Evolutionary conservation across 148 eudicot genomes (phyloP), one percentile per base, ranked within the genome.

Genomic region (Dianthus caryophyllus): DNA sequence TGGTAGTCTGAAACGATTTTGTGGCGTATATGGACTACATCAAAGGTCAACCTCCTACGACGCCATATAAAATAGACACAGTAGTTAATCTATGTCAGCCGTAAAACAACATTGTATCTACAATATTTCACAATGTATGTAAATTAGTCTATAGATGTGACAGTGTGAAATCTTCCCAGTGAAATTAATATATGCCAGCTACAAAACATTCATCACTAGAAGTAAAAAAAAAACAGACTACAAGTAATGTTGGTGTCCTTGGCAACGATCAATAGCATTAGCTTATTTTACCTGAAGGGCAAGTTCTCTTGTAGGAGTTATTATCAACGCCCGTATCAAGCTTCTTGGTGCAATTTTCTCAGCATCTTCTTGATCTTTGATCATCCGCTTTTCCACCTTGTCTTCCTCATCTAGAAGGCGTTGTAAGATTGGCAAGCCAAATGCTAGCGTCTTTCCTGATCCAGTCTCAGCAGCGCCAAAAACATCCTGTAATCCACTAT

Each of bases 381-480:
- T 49, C 66, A 74, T 69, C 65, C 77, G 31, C 47, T 77, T 85
- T 30, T 78, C 83, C 29, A 73, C 87, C 75, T 93, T 93, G 60
- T 94, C 98, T 68, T 77, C 87, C 75, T 94, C 98, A 22, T 94
- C 96, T 44, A 94, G 96, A 55, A 94, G 92, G 12, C 98, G 88
- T 66, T 94, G 98, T 57, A 94, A 71, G 72, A 94, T 94, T 20
- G 98, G 97, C 77, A 94, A 78, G 65, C 98, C 98, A 89, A 93
- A 93, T 67, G 97, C 98, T 72, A 94, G 92, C 41, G 98, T 94
- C 75, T 94, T 94, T 52, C 98, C 98, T 60, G 98, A 94, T 24
- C 98, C 98, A 53, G 98, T 94, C 79, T 90, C 98, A 49, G 98
- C 98, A 70, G 98, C 98, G 72, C 98, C 98, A 65, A 94, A 78